phyloP scores from a whole-genome alignment of 192 early-diverging fungal species.

The Coemansia reversa region DNA sequence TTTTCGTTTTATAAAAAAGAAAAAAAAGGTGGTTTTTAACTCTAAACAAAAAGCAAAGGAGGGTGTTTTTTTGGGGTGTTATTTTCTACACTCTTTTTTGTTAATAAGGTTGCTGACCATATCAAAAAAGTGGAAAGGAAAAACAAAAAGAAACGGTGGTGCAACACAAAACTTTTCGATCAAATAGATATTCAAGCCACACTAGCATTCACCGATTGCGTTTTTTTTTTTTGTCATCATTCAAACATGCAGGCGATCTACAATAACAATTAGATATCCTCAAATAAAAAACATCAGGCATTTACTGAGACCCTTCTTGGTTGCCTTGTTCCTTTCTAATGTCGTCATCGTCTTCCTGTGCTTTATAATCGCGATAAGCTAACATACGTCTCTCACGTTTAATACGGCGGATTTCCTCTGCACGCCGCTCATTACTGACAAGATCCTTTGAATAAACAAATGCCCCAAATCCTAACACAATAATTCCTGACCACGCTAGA shows the following conservation, averaged over 20 bases:
- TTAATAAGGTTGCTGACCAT: too few species aligned
- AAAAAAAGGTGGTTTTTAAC: too few species aligned
- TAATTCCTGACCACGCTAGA: conserved; percentile 35
- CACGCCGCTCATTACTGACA: conserved; percentile 45
- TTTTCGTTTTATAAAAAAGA: background rate
- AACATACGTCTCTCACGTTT: conserved; percentile 37
- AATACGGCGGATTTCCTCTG: conserved; percentile 49
- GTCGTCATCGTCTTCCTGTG: conserved; percentile 4
- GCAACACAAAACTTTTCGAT: too few species aligned
- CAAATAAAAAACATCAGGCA: background rate
- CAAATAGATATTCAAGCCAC: too few species aligned
- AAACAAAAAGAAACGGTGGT: too few species aligned
- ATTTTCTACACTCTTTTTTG: too few species aligned
- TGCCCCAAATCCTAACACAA: conserved; percentile 35
- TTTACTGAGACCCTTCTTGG: background rate
- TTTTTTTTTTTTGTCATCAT: too few species aligned
- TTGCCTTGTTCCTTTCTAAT: background rate
- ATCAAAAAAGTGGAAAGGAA: too few species aligned
- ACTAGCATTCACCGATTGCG: too few species aligned
- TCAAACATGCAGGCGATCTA: too few species aligned
- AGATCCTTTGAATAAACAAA: conserved; percentile 47
- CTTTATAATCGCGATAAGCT: conserved; percentile 31
- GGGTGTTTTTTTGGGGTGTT: too few species aligned
- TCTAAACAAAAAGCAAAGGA: too few species aligned
- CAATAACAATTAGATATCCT: background rate